phyloP scores from a whole-genome alignment of 495 filamentous ascomycete species.

The Trypethelium eluteriae region DNA sequence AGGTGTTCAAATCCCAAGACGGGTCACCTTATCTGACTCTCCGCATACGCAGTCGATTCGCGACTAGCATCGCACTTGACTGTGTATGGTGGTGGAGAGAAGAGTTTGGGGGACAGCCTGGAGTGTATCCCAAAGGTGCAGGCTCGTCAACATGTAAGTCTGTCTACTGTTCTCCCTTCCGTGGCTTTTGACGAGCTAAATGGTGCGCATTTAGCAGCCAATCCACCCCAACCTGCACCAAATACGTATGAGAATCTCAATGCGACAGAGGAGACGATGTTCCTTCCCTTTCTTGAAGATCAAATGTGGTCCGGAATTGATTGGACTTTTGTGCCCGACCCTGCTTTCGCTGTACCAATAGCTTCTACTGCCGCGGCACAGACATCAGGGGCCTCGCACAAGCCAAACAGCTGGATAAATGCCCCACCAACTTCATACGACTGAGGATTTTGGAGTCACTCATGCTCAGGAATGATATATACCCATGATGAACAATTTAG shows the following conservation, averaged over 20 bases:
- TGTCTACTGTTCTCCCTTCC: not conserved
- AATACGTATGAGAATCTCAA: not conserved
- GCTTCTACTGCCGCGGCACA: not conserved
- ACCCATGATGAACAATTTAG: not conserved
- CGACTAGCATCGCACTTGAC: not conserved
- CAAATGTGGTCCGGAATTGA: slow-evolving; percentile 1
- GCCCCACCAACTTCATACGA: not conserved
- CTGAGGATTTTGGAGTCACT: not conserved
- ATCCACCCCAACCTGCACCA: not conserved
- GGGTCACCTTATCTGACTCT: slow-evolving; percentile 1
- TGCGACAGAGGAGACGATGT: not conserved
- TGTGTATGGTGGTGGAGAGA: slow-evolving; percentile 6
- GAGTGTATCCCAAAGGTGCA: not conserved
- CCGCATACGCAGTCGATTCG: slow-evolving; percentile 1
- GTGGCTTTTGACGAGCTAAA: not conserved
- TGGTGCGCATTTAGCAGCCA: not conserved
- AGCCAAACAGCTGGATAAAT: not conserved
- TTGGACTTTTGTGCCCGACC: not conserved
- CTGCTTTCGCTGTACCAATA: not conserved
- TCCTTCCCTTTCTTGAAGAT: slow-evolving; percentile 1
- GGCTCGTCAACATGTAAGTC: not conserved
- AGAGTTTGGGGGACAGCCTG: slow-evolving; percentile 5
- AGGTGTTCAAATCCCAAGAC: not conserved
- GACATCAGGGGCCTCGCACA: not conserved
- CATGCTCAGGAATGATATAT: not conserved